Evolutionary conservation across 139 green algal genomes (phyloP), one percentile per base, ranked within the genome.

Genomic region (Volvox africanus): DNA sequence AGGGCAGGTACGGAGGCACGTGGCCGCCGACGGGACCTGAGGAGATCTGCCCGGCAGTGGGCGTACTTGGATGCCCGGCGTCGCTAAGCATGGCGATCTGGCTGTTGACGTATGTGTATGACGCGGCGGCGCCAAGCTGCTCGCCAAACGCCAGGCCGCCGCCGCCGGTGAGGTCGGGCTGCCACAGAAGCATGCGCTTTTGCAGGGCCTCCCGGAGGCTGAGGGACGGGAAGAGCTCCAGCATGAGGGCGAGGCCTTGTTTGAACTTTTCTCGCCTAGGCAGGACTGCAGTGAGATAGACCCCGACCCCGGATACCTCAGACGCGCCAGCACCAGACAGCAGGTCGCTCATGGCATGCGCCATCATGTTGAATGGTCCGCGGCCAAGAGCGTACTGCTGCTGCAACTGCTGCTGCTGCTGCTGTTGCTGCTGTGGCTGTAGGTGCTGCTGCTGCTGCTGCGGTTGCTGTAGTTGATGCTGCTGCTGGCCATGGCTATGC

Each of bases 221-320:
- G 37, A 92, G n/a, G 61, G 90, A 91, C 13, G 91, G 88, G 61
- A 87, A 88, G 21, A 91, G 80, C 61, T 94, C 93, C 16, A 92
- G 89, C 61, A 94, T 61, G 30, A 94, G 80, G 13, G 91, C 91
- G 17, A 86, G 32, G 91, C 88, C 90, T 30, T 91, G 91, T 62
- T 92, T 93, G 89, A 87, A 82, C 65, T 91, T 91, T 69, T 93
- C 93, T 26, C 89, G 82, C 21, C 90, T 78, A 3, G 93, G 93
- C 78, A 91, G 79, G 37, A 93, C 77, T 11, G 87, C 65, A 0
- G 93, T 93, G 2, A 95, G 80, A 77, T 88, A 94, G 13, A 92
- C 78, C 37, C 92, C 73, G 33, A 30, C 76, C 5, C 16, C 36
- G 21, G 68, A 32, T 22, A 75, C 20, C 18, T 90, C 86, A 14